Percentiles rank a stretch among this genome's conserved stretches.
Evolutionary conservation across 495 filamentous ascomycete genomes (phyloP).

Genomic region (Viridothelium virens): DNA sequence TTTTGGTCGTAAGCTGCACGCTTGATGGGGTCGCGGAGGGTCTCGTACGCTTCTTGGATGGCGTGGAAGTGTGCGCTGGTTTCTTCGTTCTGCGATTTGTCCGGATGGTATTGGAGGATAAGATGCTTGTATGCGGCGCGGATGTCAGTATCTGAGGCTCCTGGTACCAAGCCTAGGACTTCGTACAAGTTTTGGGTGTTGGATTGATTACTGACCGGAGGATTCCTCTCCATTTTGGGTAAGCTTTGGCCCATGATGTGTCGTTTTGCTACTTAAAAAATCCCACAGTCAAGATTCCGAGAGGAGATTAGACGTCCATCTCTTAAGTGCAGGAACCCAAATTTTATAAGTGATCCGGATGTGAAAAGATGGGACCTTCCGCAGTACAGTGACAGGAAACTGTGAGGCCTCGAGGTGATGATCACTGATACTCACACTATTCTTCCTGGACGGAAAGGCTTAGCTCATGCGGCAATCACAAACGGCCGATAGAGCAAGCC

Average conservation of each 20-base stretch:
- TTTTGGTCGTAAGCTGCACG: neutral
- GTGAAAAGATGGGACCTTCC: too few relatives aligned
- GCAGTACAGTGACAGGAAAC: too few relatives aligned
- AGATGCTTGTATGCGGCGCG: neutral
- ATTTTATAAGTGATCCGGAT: too few relatives aligned
- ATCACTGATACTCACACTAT: too few relatives aligned
- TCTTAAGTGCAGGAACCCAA: too few relatives aligned
- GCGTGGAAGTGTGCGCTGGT: neutral
- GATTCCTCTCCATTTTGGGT: neutral
- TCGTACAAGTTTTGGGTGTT: neutral
- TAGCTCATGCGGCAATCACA: too few relatives aligned
- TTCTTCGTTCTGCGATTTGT: neutral
- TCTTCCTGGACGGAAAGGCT: too few relatives aligned
- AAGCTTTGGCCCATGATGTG: neutral
- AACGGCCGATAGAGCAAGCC: too few relatives aligned
- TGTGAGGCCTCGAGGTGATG: too few relatives aligned
- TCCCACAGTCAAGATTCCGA: too few relatives aligned
- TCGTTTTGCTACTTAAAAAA: neutral
- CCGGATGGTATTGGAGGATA: neutral
- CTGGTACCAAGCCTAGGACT: neutral
- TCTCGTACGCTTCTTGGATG: neutral
- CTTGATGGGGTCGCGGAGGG: neutral
- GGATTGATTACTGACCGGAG: neutral
- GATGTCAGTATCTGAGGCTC: neutral
- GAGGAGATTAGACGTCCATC: too few relatives aligned